Conservation (phyloP, 805 yeast genomes). For the Wickerhamiella alocasiicola region DNA sequence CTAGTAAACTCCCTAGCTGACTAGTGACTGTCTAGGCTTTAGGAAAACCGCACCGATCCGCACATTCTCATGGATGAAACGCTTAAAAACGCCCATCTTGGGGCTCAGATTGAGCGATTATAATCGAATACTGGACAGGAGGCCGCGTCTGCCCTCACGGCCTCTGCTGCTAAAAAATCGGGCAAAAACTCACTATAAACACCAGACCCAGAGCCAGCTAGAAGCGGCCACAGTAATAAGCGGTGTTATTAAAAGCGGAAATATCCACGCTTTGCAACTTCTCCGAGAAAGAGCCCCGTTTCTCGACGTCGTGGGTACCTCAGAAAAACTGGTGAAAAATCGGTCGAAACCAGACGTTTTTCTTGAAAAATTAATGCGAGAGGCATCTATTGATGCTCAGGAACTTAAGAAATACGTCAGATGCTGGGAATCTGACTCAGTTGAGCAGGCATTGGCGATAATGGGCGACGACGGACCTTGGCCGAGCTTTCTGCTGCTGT, state of each 20-base stretch:
- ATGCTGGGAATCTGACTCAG: background rate
- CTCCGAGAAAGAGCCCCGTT: background rate
- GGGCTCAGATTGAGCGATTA: background rate
- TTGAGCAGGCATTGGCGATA: slow-evolving; percentile 10
- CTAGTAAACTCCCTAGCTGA: too few species aligned
- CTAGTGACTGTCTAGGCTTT: too few species aligned
- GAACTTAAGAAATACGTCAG: too few species aligned
- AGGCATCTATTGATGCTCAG: too few species aligned
- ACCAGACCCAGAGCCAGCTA: background rate
- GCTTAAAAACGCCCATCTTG: background rate
- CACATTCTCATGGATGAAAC: too few species aligned
- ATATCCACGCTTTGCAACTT: background rate
- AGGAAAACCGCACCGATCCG: too few species aligned
- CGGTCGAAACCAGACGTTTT: too few species aligned
- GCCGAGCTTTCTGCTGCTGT: slow-evolving; percentile 23
- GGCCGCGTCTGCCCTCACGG: background rate
- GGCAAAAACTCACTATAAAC: background rate
- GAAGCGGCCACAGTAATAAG: background rate
- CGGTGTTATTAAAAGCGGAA: background rate
- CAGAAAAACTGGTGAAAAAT: too few species aligned
- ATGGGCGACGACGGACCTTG: slow-evolving; percentile 18
- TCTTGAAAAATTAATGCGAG: too few species aligned
- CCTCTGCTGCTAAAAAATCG: background rate
- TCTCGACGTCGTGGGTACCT: background rate
- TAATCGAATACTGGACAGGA: background rate